Conservation (phyloP, 1,284 basidiomycete genomes). For the Entoloma clypeatum region DNA sequence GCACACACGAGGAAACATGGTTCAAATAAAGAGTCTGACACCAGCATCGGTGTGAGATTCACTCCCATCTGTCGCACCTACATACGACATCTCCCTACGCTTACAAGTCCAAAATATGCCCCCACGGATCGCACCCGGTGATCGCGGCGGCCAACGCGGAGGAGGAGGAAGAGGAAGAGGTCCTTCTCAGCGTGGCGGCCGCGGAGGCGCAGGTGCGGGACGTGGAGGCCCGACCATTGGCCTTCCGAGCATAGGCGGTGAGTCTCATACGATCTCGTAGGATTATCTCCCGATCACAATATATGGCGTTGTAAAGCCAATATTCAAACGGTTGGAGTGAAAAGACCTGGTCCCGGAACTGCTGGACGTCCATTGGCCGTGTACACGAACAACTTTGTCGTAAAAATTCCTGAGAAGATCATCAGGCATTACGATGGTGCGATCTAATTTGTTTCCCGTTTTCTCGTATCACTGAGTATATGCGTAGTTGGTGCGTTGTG, state of each 20-base stretch:
- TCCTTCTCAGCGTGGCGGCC: constrained; percentile 19
- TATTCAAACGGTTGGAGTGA: constrained; percentile 58
- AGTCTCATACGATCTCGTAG: constrained; percentile 14
- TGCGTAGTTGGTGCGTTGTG: constrained; percentile 51
- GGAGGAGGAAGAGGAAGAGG: constrained; percentile 1
- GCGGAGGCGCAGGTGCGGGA: constrained; percentile 25
- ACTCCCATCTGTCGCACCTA: too few relatives aligned
- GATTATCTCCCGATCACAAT: constrained; percentile 5
- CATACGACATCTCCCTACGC: constrained; percentile 8
- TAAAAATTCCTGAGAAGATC: constrained; percentile 47
- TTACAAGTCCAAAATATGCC: constrained; percentile 25
- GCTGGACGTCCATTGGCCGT: constrained; percentile 48
- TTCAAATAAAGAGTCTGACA: too few relatives aligned
- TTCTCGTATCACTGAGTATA: constrained; percentile 6
- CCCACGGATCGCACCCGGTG: constrained; percentile 25
- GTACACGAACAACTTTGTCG: constrained; percentile 59
- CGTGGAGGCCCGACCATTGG: constrained; percentile 26
- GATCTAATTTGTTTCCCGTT: constrained; percentile 21
- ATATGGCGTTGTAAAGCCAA: constrained; percentile 32
- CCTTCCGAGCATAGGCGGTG: constrained; percentile 28
- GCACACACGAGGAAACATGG: too few relatives aligned
- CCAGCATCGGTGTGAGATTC: too few relatives aligned
- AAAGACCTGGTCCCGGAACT: constrained; percentile 54
- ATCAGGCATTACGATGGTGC: constrained; percentile 74
- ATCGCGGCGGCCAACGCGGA: constrained; percentile 12